These are phyloP conservation scores for Ustulina deusta DNA, from an alignment of 2,329 filamentous ascomycete species.

Conservation along the genomic window DNA sequence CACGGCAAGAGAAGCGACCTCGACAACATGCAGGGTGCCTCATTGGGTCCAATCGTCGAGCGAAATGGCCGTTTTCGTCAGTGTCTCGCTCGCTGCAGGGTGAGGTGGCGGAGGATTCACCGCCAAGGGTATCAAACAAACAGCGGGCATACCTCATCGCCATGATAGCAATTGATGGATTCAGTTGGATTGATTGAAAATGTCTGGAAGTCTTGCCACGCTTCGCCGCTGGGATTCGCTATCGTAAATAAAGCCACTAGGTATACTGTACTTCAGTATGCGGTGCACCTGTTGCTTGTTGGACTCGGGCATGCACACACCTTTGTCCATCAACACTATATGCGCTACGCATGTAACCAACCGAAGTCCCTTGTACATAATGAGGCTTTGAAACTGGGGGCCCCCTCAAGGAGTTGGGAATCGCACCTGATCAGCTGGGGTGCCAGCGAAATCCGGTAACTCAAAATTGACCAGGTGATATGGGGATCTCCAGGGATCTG, in stretches of 20 bases:
- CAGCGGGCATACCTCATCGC: constrained; percentile 15
- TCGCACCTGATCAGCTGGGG: constrained; percentile 29
- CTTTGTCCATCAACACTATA: constrained; percentile 24
- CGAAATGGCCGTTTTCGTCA: constrained; percentile 36
- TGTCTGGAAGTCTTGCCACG: constrained; percentile 4
- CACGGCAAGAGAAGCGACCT: constrained; percentile 30
- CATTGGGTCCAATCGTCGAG: constrained; percentile 34
- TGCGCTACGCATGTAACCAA: constrained; percentile 33
- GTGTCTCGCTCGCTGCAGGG: constrained; percentile 39
- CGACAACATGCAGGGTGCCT: constrained; percentile 31
- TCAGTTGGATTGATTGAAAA: constrained; percentile 4
- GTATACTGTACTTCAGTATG: constrained; percentile 5
- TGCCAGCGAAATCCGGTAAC: constrained; percentile 29
- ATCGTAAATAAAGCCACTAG: constrained; percentile 15
- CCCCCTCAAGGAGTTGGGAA: constrained; percentile 31
- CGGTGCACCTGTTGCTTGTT: constrained; percentile 22
- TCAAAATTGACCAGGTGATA: constrained; percentile 34
- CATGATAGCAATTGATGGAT: constrained; percentile 11
- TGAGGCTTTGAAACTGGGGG: constrained; percentile 39
- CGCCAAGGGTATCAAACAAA: constrained; percentile 37
- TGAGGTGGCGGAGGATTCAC: constrained; percentile 42
- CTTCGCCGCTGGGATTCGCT: constrained; percentile 8
- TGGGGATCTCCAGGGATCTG: constrained; percentile 34
- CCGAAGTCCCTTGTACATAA: constrained; percentile 36
- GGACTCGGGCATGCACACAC: constrained; percentile 20